Evolutionary conservation across 495 filamentous ascomycete species (phyloP).

Genomic region (Amniculicola lignicola): DNA sequence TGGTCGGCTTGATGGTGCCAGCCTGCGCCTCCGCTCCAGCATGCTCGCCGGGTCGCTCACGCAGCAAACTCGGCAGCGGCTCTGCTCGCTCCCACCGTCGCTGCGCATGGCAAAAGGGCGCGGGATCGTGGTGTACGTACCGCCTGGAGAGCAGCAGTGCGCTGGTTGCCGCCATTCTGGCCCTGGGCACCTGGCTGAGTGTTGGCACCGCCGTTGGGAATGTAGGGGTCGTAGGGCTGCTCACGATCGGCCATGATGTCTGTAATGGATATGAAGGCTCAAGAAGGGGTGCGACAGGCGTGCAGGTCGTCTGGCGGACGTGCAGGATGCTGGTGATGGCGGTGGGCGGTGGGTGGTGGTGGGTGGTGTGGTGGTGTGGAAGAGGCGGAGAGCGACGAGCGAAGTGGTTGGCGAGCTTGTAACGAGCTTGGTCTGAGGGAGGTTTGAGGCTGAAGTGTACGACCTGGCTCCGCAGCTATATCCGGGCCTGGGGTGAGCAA

Average conservation of each 20-base stretch:
- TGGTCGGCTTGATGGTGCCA: not conserved
- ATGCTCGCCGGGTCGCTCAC: not conserved
- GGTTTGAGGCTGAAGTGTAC: slow-evolving; percentile 29
- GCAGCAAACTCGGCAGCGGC: not conserved
- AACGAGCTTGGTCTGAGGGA: slow-evolving; percentile 22
- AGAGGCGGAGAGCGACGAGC: not conserved
- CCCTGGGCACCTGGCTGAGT: slow-evolving; percentile 50
- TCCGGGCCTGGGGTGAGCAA: not conserved
- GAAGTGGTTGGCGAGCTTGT: slow-evolving; percentile 25
- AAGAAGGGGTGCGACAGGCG: slow-evolving; percentile 1
- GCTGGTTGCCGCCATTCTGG: slow-evolving; percentile 60
- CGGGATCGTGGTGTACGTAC: slow-evolving; percentile 53
- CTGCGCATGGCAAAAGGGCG: not conserved
- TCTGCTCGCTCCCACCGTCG: not conserved
- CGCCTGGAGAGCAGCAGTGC: slow-evolving; percentile 72
- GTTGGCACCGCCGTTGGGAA: slow-evolving; percentile 62
- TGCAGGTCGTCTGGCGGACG: not conserved
- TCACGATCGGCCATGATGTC: slow-evolving; percentile 64
- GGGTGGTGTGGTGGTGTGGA: slow-evolving; percentile 3
- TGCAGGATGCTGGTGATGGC: slow-evolving; percentile 10
- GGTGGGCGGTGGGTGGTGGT: slow-evolving; percentile 11
- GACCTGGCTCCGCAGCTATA: slow-evolving; percentile 3
- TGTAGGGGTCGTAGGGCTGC: slow-evolving; percentile 88
- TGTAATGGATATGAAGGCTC: slow-evolving; percentile 3
- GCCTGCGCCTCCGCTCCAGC: slow-evolving; percentile 7